Percentiles rank a stretch among this genome's conserved stretches.
Conservation (phyloP, 176 grass and related monocot species). For the Eragrostis nindensis region DNA sequence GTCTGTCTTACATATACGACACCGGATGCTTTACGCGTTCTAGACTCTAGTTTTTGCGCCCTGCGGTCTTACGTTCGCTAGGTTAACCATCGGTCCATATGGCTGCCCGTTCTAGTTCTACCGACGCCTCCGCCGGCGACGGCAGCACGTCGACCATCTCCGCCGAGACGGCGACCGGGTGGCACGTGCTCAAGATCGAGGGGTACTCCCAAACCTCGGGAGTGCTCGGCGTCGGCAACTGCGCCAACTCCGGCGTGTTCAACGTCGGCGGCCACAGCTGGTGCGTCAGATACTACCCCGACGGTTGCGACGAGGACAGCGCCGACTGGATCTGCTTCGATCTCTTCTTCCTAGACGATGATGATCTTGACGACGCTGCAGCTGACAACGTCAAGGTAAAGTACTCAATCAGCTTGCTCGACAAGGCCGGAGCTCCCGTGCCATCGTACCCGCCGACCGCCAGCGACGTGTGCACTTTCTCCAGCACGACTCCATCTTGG, state of each 20-base stretch:
- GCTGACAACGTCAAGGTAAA: neutral
- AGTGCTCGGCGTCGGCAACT: neutral
- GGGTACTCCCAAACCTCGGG: slow-evolving; percentile 15
- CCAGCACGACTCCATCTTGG: neutral
- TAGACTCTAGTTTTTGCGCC: too few species aligned
- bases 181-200: slow-evolving; percentile 32
- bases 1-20: too few species aligned
- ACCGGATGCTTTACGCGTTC: too few species aligned
- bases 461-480: neutral
- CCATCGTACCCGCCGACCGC: neutral
- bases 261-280: neutral
- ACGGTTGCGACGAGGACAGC: neutral
- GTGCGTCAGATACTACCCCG: neutral
- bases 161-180: neutral
- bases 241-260: neutral
- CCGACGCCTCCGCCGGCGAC: neutral
- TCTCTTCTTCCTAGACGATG: neutral
- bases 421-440: neutral
- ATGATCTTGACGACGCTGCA: too few species aligned
- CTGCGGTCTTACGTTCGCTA: too few species aligned
- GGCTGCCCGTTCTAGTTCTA: too few species aligned
- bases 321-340: neutral
- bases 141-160: neutral
- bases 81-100: too few species aligned
- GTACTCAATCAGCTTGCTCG: neutral